Evolutionary conservation across 2,329 filamentous ascomycete species (phyloP).

Genomic region (Colletotrichum eleusines): DNA sequence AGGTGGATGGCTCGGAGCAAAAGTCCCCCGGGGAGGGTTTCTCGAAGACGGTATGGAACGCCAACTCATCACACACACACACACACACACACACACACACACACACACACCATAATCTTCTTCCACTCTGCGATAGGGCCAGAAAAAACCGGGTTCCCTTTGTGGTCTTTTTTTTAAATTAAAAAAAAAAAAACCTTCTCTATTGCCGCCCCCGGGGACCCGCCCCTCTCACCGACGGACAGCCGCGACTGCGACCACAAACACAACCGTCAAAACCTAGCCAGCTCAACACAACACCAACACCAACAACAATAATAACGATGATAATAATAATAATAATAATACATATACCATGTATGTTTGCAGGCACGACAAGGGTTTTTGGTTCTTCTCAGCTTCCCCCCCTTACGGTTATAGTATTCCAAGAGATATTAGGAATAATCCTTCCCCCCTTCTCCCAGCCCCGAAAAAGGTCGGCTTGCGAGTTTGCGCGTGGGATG

Average conservation of each 20-base stretch:
- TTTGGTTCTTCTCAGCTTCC: too few relatives aligned
- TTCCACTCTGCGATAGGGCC: neutral
- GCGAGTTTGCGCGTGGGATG: neutral
- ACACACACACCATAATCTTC: neutral
- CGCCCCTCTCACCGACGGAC: neutral
- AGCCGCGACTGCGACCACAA: neutral
- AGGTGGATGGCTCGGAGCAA: neutral
- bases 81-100: neutral
- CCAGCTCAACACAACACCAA: neutral
- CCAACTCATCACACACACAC: constrained; percentile 1
- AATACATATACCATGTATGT: too few relatives aligned
- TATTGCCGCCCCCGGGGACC: too few relatives aligned
- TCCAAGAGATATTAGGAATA: too few relatives aligned
- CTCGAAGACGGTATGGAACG: constrained; percentile 1
- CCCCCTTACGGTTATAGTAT: too few relatives aligned
- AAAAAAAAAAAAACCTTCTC: neutral
- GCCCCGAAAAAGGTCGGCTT: too few relatives aligned
- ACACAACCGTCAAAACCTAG: neutral
- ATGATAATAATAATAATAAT: too few relatives aligned
- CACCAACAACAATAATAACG: too few relatives aligned
- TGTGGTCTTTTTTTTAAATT: too few relatives aligned
- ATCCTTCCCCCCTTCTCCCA: neutral
- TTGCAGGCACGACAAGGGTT: too few relatives aligned
- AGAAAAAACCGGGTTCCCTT: too few relatives aligned
- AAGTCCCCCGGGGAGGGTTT: neutral